These are phyloP conservation scores for Talaromyces thailandensis DNA, from an alignment of 495 filamentous ascomycete species.

Conservation along the genomic window DNA sequence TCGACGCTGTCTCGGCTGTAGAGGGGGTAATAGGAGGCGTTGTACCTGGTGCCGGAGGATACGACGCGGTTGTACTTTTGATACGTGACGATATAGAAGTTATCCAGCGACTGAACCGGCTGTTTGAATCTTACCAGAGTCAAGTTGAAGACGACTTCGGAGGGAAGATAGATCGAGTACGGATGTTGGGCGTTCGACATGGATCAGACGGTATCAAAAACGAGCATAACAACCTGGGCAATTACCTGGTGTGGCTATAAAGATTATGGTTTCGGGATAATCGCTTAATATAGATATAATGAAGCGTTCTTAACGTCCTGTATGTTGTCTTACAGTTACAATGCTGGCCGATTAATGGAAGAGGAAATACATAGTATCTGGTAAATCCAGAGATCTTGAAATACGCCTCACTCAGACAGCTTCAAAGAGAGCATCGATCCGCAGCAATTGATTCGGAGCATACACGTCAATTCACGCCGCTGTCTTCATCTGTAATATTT, in stretches of 20 bases:
- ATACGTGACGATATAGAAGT: slow-evolving; percentile 66
- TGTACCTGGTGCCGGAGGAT: slow-evolving; percentile 90
- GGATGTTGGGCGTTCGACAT: slow-evolving; percentile 70
- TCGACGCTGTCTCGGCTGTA: slow-evolving; percentile 63
- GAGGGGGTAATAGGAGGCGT: slow-evolving; percentile 84
- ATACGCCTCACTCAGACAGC: too few relatives aligned
- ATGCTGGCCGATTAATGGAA: background rate
- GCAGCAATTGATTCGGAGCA: background rate
- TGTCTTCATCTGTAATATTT: background rate
- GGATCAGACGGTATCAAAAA: slow-evolving; percentile 75
- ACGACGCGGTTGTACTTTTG: slow-evolving; percentile 80
- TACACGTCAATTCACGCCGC: too few relatives aligned
- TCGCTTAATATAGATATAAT: background rate
- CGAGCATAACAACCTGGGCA: slow-evolving; percentile 41
- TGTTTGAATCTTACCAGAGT: slow-evolving; percentile 57
- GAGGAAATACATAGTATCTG: background rate
- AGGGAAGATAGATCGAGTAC: slow-evolving; percentile 61
- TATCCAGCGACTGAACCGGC: slow-evolving; percentile 48
- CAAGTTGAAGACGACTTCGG: slow-evolving; percentile 39
- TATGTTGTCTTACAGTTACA: too few relatives aligned
- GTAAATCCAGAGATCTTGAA: background rate
- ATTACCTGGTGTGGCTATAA: slow-evolving; percentile 56
- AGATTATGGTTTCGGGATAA: background rate
- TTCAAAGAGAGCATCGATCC: background rate
- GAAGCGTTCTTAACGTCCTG: too few relatives aligned